Conservation (phyloP, 2,329 filamentous ascomycete species). For the Coccinonectria pachysandricola region DNA sequence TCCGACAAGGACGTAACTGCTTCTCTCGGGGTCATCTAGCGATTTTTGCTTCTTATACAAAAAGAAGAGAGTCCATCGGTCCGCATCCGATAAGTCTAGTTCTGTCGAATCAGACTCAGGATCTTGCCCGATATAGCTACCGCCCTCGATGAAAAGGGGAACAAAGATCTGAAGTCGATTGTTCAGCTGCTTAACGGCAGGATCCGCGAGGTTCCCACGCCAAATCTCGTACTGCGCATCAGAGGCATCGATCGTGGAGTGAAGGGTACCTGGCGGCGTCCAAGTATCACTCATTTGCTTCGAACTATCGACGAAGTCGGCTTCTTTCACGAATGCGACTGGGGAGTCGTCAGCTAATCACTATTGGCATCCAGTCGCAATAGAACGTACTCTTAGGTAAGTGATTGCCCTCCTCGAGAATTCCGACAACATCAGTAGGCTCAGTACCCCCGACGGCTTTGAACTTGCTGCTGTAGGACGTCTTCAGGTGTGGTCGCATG, state of each 20-base stretch:
- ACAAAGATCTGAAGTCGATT: slow-evolving; percentile 75
- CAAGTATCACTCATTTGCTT: slow-evolving; percentile 33
- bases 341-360: slow-evolving; percentile 6
- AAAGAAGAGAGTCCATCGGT: slow-evolving; percentile 89
- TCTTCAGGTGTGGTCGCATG: slow-evolving; percentile 65
- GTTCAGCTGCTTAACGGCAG: slow-evolving; percentile 59
- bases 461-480: slow-evolving; percentile 64
- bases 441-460: slow-evolving; percentile 55
- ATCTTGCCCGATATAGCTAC: slow-evolving; percentile 55
- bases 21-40: slow-evolving; percentile 30
- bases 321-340: slow-evolving; percentile 58
- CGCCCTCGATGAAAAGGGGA: slow-evolving; percentile 85
- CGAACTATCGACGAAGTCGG: slow-evolving; percentile 53
- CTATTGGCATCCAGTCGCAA: slow-evolving; percentile 5
- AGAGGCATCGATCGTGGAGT: slow-evolving; percentile 51
- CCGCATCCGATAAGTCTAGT: slow-evolving; percentile 57
- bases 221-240: slow-evolving; percentile 72
- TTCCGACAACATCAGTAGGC: slow-evolving; percentile 57
- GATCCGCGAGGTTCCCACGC: slow-evolving; percentile 64
- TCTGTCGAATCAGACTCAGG: slow-evolving; percentile 46
- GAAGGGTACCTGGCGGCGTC: slow-evolving; percentile 66
- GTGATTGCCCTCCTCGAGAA: slow-evolving; percentile 53
- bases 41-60: slow-evolving; percentile 57
- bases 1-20: slow-evolving; percentile 72
- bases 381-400: slow-evolving; percentile 51